These are phyloP conservation scores for Chlamydomonas schloesseri DNA, from an alignment of 139 green algal genomes.

Conservation along the genomic window DNA sequence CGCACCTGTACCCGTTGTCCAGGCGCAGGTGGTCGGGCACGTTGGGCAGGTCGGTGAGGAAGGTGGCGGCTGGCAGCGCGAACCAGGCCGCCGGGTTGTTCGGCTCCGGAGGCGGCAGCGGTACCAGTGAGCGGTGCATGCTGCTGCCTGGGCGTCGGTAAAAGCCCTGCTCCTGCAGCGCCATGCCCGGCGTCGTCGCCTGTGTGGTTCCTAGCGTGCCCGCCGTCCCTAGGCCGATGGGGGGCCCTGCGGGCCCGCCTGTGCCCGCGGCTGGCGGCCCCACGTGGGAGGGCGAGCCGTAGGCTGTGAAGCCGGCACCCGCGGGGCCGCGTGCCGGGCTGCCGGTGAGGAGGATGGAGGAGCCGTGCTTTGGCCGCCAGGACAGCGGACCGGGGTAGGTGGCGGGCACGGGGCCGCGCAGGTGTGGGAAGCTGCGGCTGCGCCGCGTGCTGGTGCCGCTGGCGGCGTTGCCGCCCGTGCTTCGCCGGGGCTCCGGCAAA, in stretches of 20 bases:
- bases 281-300: too few relatives aligned
- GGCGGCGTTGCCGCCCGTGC: too few relatives aligned
- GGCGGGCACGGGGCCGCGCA: not conserved
- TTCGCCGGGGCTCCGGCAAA: too few relatives aligned
- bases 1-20: constrained; percentile 39
- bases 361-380: not conserved
- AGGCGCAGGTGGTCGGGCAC: constrained; percentile 18
- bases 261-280: too few relatives aligned
- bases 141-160: constrained; percentile 28
- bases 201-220: too few relatives aligned
- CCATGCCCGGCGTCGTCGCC: not conserved
- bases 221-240: too few relatives aligned
- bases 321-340: too few relatives aligned
- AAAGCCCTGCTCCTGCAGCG: not conserved
- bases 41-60: constrained; percentile 1
- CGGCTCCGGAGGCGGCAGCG: constrained; percentile 32
- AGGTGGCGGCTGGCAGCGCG: constrained; percentile 27
- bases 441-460: not conserved
- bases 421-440: not conserved
- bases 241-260: too few relatives aligned
- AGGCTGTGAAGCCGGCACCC: too few relatives aligned
- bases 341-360: too few relatives aligned
- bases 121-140: constrained; percentile 15
- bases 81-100: constrained; percentile 29
- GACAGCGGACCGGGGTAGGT: not conserved